Evolutionary conservation across 495 filamentous ascomycete genomes (phyloP), one percentile per base, ranked within the genome.

Genomic region (Podospora didyma): DNA sequence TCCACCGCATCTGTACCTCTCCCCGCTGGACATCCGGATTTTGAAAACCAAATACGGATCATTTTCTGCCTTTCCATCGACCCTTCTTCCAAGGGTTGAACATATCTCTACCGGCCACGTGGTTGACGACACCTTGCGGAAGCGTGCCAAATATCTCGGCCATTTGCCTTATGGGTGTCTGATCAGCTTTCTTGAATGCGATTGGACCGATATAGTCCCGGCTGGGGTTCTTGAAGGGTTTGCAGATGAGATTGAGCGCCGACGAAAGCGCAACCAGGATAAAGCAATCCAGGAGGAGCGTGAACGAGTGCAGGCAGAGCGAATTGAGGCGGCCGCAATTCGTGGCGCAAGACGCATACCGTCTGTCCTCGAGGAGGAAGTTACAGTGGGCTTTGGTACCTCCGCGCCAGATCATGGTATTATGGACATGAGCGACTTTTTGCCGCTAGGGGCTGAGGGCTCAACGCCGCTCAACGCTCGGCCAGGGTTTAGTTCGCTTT

Each of bases 81-180:
- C 90, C 0, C 86, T 98, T 16, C 82, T 97, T 7, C 94, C 94
- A 2, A 84, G 88, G 19, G 89, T 98, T 14, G 94, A 97, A 62
- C 90, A 89, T 67, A 89, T 97, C 12, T 93, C 90, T 2, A 90
- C 89, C 1, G 91, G 92, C 20, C 91, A 97, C 63, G 86, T 90
- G 19, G 84, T 98, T 24, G 95, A 97, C 62, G 92, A 97, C 62
- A 87, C 89, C 24, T 74, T 97, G 34, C 84, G 94, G 39, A 90
- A 88, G 70, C 82, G 90, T 50, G 83, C 89, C 31, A 96, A 94
- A 69, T 98, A 97, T 62, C 80, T 98, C 1, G 85, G 86, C 7
- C 94, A 98, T 68, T 81, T 98, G 14, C 94, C 94, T 0, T 83
- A 91, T 52, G 94, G 94, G 2, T 97, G 93, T 70, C 89, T 96